A percentile compares a stretch with the other conserved stretches of the same genome.
phyloP scores from a whole-genome alignment of 1,284 basidiomycete genomes.

The Cryptococcus amylolentus region DNA sequence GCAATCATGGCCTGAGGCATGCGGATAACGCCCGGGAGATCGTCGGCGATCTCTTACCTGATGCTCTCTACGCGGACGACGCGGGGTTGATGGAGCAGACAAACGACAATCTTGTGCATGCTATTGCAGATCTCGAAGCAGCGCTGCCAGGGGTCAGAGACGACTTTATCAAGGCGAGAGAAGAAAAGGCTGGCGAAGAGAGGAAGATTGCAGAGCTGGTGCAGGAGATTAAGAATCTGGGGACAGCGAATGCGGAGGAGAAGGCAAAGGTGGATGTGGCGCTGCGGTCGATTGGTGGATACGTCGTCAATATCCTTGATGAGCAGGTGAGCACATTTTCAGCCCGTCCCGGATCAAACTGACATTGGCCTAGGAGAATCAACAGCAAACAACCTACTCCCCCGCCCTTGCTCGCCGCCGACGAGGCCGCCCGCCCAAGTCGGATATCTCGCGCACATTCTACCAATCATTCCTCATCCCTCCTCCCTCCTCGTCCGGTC shows the following conservation, averaged over 20 bases:
- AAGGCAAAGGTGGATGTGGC: constrained; percentile 23
- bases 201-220: constrained; percentile 21
- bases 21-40: background rate
- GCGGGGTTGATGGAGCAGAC: constrained; percentile 4
- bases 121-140: constrained; percentile 11
- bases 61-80: constrained; percentile 6
- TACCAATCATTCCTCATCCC: constrained; percentile 13
- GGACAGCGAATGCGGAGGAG: constrained; percentile 22
- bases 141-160: constrained; percentile 16
- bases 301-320: constrained; percentile 22
- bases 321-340: constrained; percentile 1
- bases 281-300: constrained; percentile 25
- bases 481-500: background rate
- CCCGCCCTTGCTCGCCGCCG: constrained; percentile 34
- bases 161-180: constrained; percentile 19
- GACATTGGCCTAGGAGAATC: constrained; percentile 4
- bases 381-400: constrained; percentile 26
- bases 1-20: background rate
- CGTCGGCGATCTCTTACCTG: background rate
- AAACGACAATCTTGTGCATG: background rate
- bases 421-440: constrained; percentile 36
- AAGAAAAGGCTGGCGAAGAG: constrained; percentile 28
- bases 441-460: constrained; percentile 11
- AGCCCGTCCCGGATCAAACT: background rate
- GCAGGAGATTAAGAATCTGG: constrained; percentile 22